Conservation (phyloP, 1,284 basidiomycete species). For the Ganoderma lingzhi region DNA sequence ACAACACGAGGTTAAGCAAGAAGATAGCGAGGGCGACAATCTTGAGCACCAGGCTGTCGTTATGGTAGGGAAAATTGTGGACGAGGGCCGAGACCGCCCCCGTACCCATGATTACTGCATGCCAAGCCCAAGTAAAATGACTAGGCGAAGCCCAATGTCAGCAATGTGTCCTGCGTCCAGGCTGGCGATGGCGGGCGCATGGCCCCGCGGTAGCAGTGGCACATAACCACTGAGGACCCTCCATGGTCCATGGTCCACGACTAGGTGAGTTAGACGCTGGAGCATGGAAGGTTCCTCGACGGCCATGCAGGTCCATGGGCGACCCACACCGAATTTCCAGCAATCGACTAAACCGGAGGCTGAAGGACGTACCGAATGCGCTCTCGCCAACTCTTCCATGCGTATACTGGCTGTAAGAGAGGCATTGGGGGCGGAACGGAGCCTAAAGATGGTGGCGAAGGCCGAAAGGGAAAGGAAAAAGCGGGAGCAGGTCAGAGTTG, state of each 20-base stretch:
- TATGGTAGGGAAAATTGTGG: conserved; percentile 51
- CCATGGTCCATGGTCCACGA: background rate
- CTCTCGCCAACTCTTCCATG: conserved; percentile 41
- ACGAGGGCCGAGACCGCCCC: conserved; percentile 50
- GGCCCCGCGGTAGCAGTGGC: background rate
- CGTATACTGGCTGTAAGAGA: conserved; percentile 36
- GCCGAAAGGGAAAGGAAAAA: conserved; percentile 20
- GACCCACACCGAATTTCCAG: background rate
- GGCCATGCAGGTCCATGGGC: background rate
- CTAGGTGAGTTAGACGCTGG: background rate
- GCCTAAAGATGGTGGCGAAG: conserved; percentile 16
- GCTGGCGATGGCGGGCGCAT: background rate
- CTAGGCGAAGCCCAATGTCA: conserved; percentile 34
- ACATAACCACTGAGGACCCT: background rate
- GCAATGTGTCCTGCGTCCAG: background rate
- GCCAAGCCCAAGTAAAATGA: conserved; percentile 49
- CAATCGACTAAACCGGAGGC: background rate
- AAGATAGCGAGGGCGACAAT: conserved; percentile 53
- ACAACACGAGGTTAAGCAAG: conserved; percentile 60
- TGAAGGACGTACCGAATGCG: conserved; percentile 35
- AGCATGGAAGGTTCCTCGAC: background rate
- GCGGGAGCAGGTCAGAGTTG: conserved; percentile 8
- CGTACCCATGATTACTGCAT: conserved; percentile 56
- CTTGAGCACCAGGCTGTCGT: conserved; percentile 42
- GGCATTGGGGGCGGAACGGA: conserved; percentile 26